Conservation (phyloP, 805 yeast species). For the Monosporozyma siamensis region DNA sequence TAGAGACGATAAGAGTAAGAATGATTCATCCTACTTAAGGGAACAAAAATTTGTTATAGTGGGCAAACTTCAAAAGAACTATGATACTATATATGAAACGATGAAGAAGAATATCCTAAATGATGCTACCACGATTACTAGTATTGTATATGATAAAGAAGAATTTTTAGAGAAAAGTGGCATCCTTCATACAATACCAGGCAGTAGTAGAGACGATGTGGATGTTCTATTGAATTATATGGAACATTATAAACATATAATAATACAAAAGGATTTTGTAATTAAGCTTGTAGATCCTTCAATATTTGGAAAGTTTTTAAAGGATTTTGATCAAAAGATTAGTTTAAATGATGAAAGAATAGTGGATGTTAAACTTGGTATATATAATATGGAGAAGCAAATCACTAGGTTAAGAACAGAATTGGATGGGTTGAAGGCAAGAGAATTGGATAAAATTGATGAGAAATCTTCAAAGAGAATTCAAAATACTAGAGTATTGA, state of each 20-base stretch:
- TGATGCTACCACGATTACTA: constrained; percentile 16
- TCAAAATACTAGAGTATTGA: constrained; percentile 30
- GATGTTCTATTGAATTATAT: constrained; percentile 15
- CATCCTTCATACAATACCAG: constrained; percentile 1
- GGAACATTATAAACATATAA: constrained; percentile 10
- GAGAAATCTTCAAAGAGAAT: constrained; percentile 26
- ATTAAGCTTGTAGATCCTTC: constrained; percentile 16
- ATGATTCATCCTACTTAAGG: constrained; percentile 12
- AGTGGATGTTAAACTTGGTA: constrained; percentile 27
- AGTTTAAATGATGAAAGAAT: constrained; percentile 31
- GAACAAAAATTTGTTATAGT: constrained; percentile 12
- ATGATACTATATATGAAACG: constrained; percentile 4
- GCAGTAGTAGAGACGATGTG: constrained; percentile 7
- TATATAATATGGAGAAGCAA: constrained; percentile 13
- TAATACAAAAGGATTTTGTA: constrained; percentile 9
- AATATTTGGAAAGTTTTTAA: constrained; percentile 13
- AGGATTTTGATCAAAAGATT: constrained; percentile 11
- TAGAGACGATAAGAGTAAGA: constrained; percentile 9
- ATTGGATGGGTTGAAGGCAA: constrained; percentile 10
- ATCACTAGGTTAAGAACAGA: constrained; percentile 17
- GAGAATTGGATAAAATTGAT: constrained; percentile 19
- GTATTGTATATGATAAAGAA: constrained; percentile 13
- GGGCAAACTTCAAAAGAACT: constrained; percentile 10
- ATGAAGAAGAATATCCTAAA: constrained; percentile 13
- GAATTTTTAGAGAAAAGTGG: constrained; percentile 14